Evolutionary conservation across 768 basidiomycete genomes (phyloP).

Genomic region (Amanita pallidorosea): DNA sequence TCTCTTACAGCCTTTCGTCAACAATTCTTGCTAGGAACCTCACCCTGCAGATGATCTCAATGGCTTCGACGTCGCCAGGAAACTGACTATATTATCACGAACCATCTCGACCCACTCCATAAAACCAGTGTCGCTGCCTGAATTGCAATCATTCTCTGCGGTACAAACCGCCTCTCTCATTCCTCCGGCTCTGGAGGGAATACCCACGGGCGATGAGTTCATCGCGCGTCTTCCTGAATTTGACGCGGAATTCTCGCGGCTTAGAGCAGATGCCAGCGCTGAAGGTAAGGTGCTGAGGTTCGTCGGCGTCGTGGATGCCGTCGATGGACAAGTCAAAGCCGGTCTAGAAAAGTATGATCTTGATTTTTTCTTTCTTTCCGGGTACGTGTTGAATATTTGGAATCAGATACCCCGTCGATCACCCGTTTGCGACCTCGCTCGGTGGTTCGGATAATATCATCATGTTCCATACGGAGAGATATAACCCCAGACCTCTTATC

Average conservation of each 20-base stretch:
- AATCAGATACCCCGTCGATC: slow-evolving; percentile 71
- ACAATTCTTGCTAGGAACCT: slow-evolving; percentile 52
- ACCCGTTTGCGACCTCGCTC: slow-evolving; percentile 93
- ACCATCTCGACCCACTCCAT: slow-evolving; percentile 40
- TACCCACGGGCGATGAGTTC: slow-evolving; percentile 74
- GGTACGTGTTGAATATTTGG: neutral
- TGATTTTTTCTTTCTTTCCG: neutral
- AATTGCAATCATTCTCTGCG: slow-evolving; percentile 71
- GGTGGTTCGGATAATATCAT: slow-evolving; percentile 97
- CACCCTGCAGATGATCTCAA: slow-evolving; percentile 96
- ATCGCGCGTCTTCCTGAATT: slow-evolving; percentile 69
- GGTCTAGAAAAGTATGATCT: slow-evolving; percentile 74
- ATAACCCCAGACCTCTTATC: slow-evolving; percentile 80
- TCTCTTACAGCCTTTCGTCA: neutral
- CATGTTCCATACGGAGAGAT: slow-evolving; percentile 93
- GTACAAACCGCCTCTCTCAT: slow-evolving; percentile 83
- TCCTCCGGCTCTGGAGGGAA: slow-evolving; percentile 58
- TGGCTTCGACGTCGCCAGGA: slow-evolving; percentile 94
- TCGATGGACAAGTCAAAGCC: slow-evolving; percentile 63
- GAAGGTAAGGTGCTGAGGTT: slow-evolving; percentile 86
- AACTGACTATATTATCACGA: slow-evolving; percentile 90
- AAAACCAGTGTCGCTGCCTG: slow-evolving; percentile 25
- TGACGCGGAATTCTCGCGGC: slow-evolving; percentile 65
- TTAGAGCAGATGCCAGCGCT: slow-evolving; percentile 67
- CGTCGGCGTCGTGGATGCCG: slow-evolving; percentile 88